Base-by-base conservation (phyloP, 2,329 filamentous ascomycete genomes). In the Xylariaceae sp. region DNA sequence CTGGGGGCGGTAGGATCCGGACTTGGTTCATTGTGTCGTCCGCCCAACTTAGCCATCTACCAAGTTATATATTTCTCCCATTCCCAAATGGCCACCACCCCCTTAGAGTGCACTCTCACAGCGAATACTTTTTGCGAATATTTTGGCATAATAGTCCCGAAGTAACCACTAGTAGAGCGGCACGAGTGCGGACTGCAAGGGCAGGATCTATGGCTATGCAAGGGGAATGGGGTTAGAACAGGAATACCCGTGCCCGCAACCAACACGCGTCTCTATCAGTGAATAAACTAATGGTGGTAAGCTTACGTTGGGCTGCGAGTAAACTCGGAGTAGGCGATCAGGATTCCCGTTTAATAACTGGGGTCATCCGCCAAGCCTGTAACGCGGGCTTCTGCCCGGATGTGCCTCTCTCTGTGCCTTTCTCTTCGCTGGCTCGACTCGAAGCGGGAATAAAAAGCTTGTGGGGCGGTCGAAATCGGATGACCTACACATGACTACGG, bases 321-420 rank as follows among this genome's bases (percentile, higher is more conserved):
- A 45, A 31, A 53, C 36, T 43, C 53, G 49, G 53, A 31, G 53
- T 50, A 36, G 16, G 36, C 44, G 47, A 60, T 48, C 47, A 56
- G 37, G 55, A 48, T 56, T 47, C 12, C 45, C 45, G 46, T 46
- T 55, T 43, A 34, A 16, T 41, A 16, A 24, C 43, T 45, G 33
- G 36, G 48, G 31, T 49, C 53, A 41, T 17, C 44, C 53, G 58
- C 58, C 53, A 57, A 60, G 58, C 44, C 41, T 49, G 31, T 56
- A 26, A 49, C 44, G 34, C 53, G 48, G 52, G 40, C 24, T 29
- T 23, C 36, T 51, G n/a, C n/a, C n/a, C n/a, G n/a, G 14, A 24
- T 33, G 34, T 46, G 50, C 50, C 36, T 46, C 31, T 34, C 28
- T 33, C 6, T 28, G 6, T 17, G 8, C 8, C 36, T 26, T 26